These are phyloP conservation scores for Beta corolliflora DNA, from an alignment of 179 eudicot genomes.

Conservation along the genomic window DNA sequence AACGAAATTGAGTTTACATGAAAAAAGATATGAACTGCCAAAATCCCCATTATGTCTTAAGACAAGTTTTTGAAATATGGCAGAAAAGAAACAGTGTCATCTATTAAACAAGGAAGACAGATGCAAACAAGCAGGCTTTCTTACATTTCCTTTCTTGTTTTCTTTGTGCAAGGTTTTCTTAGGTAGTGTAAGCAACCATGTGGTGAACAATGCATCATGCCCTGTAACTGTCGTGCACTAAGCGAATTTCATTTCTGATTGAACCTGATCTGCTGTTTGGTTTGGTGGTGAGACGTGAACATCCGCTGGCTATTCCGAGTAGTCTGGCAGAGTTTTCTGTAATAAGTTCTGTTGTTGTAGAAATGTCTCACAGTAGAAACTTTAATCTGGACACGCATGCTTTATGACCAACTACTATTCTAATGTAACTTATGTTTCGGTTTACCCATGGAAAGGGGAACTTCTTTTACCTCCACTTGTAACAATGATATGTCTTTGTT, in stretches of 20 bases:
- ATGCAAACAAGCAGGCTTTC: not conserved
- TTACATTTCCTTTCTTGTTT: not conserved
- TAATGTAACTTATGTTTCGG: not conserved
- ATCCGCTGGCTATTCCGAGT: too few species aligned
- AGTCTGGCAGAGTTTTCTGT: not conserved
- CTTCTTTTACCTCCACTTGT: not conserved
- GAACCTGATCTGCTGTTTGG: not conserved
- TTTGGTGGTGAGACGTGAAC: not conserved
- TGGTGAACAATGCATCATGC: constrained; percentile 46
- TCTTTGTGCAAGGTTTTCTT: constrained; percentile 33
- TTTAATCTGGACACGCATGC: not conserved
- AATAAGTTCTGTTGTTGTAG: constrained; percentile 16
- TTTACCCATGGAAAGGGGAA: not conserved
- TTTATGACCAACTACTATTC: not conserved
- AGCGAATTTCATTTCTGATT: not conserved
- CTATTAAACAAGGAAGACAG: too few species aligned
- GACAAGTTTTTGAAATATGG: too few species aligned
- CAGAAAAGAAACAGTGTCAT: too few species aligned
- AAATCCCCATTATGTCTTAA: too few species aligned
- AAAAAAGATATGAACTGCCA: too few species aligned
- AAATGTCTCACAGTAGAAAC: not conserved
- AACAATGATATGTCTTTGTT: not conserved
- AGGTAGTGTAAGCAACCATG: constrained; percentile 56
- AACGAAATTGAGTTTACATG: too few species aligned
- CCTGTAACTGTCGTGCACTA: constrained; percentile 48